Percentiles rank a stretch among this genome's conserved stretches.
Evolutionary conservation across 805 yeast genomes (phyloP).

Genomic region (Sugiyamaella floridensis): DNA sequence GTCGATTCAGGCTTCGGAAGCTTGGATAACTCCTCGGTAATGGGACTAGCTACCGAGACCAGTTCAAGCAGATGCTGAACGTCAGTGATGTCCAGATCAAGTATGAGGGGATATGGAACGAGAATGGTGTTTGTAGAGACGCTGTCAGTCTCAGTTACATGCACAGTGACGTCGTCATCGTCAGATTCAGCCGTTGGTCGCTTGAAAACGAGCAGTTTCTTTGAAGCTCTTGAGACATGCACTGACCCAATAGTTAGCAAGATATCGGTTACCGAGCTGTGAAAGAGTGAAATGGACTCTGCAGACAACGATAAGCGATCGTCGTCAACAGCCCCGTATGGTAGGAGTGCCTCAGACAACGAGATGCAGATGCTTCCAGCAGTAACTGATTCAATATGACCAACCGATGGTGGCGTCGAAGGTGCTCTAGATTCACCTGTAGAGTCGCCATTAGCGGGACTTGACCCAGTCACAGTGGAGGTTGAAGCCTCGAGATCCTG

Average conservation of each 20-base stretch:
- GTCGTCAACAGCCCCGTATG: neutral
- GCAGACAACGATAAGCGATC: neutral
- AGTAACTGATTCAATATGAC: neutral
- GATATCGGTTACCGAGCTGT: neutral
- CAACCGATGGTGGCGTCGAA: neutral
- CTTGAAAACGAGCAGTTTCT: neutral
- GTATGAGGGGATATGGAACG: neutral
- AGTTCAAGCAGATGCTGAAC: neutral
- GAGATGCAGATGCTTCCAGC: neutral
- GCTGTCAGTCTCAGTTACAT: neutral
- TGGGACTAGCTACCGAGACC: neutral
- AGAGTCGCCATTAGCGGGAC: neutral
- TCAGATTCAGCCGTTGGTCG: neutral
- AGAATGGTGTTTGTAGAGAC: neutral
- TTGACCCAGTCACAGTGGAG: neutral
- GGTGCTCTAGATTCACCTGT: too few species aligned
- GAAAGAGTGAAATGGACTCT: neutral
- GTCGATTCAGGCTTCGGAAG: neutral
- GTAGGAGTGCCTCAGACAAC: neutral
- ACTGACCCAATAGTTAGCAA: neutral
- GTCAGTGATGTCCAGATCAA: neutral
- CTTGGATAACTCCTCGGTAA: neutral
- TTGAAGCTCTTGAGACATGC: neutral
- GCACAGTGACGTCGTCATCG: neutral
- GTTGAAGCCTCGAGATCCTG: too few species aligned